phyloP scores from a whole-genome alignment of 73 alveolate genomes.

The Stentor roeselii region DNA sequence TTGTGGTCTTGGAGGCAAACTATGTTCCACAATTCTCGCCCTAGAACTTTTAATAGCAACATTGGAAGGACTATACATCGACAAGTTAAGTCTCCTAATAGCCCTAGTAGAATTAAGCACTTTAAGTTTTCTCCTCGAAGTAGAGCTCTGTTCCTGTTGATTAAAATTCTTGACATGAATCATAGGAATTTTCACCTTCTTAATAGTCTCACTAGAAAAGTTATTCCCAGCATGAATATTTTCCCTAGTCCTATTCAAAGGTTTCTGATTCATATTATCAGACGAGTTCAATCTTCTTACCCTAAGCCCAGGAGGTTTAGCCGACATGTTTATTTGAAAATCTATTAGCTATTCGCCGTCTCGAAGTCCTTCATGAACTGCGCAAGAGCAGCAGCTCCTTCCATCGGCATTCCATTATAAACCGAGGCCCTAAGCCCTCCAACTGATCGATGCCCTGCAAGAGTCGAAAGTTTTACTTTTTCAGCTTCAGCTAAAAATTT shows the following conservation, averaged over 20 bases:
- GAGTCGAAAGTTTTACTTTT: constrained; percentile 34
- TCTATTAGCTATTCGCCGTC: too few relatives aligned
- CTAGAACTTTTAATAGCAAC: neutral
- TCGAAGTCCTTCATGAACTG: constrained; percentile 57
- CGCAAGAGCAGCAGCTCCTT: constrained; percentile 51
- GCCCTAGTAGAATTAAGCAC: neutral
- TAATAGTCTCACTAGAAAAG: too few relatives aligned
- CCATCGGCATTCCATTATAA: constrained; percentile 62
- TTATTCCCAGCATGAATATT: too few relatives aligned
- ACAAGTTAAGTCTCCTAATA: neutral
- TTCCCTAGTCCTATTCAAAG: too few relatives aligned
- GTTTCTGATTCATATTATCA: too few relatives aligned
- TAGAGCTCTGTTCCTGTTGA: too few relatives aligned
- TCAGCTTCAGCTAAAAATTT: constrained; percentile 51
- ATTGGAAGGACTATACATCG: neutral
- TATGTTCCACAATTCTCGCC: neutral
- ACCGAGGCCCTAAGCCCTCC: constrained; percentile 64
- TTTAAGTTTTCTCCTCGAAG: neutral
- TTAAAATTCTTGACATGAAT: too few relatives aligned
- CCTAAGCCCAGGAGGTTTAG: too few relatives aligned
- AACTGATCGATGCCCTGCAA: constrained; percentile 60
- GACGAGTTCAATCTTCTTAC: too few relatives aligned
- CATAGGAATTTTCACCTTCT: too few relatives aligned
- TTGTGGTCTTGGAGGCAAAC: neutral
- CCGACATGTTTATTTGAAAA: too few relatives aligned